Conservation (phyloP, 352 stramenopile genomes). For the Pythium grandisporangium region DNA sequence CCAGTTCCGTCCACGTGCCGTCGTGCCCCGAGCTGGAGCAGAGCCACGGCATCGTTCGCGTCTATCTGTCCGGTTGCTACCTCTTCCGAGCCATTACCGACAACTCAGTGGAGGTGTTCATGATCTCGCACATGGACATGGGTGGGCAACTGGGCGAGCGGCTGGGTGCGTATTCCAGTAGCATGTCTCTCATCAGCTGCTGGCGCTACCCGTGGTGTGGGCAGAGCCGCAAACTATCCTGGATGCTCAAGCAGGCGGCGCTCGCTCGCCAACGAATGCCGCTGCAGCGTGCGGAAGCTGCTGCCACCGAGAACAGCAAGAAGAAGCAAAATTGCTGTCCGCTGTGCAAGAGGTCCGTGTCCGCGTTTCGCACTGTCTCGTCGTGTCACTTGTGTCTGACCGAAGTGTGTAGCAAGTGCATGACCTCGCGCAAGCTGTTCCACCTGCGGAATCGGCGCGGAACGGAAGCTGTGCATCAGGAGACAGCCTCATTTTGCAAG, state of each 20-base stretch:
- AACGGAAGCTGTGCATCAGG: no score
- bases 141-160: slow-evolving; percentile 4
- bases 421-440: slow-evolving; percentile 4
- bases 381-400: slow-evolving; percentile 3
- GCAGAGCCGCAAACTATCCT: slow-evolving; percentile 24
- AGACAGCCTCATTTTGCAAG: not conserved
- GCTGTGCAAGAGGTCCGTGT: not conserved
- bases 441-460: not conserved
- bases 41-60: slow-evolving; percentile 30
- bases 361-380: not conserved
- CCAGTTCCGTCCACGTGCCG: slow-evolving; percentile 35
- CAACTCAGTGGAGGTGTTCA: slow-evolving; percentile 29
- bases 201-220: slow-evolving; percentile 14
- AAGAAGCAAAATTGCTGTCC: no score
- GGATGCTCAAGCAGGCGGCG: slow-evolving; percentile 6
- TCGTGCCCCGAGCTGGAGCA: slow-evolving; percentile 17
- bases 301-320: not conserved
- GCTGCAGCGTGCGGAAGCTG: not conserved
- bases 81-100: slow-evolving; percentile 20
- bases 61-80: slow-evolving; percentile 27
- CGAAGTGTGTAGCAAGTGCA: slow-evolving; percentile 1
- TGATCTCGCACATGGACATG: no score
- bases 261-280: not conserved
- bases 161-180: slow-evolving; percentile 12
- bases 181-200: slow-evolving; percentile 15